A percentile compares a stretch with the other conserved stretches of the same genome.
Conservation (phyloP, 148 eudicot species). For the Fagopyrum tataricum region DNA sequence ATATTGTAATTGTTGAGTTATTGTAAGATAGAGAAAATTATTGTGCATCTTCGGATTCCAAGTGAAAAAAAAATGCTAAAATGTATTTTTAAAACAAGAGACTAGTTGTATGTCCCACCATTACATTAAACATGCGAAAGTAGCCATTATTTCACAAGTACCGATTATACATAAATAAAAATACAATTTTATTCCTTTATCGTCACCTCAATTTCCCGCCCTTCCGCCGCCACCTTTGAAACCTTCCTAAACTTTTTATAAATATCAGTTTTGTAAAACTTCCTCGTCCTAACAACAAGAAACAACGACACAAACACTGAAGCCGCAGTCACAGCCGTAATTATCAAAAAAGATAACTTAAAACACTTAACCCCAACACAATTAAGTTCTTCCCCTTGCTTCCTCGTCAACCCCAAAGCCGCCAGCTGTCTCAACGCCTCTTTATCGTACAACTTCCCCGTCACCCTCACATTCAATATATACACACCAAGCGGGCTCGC, state of each 20-base stretch:
- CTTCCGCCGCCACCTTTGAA: neutral
- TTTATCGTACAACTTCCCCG: conserved; percentile 23
- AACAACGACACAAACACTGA: conserved; percentile 21
- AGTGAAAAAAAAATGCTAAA: no score
- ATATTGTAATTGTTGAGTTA: no score
- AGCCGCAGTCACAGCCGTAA: conserved; percentile 18
- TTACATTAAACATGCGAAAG: no score
- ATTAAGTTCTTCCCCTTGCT: conserved; percentile 16
- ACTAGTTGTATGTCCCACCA: no score
- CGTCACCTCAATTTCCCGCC: neutral
- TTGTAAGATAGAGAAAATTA: no score
- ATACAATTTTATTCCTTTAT: neutral
- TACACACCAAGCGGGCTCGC: conserved; percentile 27
- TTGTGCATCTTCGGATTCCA: no score
- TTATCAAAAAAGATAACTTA: conserved; percentile 21
- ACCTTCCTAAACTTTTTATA: conserved; percentile 16
- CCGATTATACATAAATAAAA: no score
- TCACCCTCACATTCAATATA: conserved; percentile 20
- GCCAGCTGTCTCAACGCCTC: conserved; percentile 22
- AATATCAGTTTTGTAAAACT: conserved; percentile 26
- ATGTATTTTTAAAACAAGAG: no score
- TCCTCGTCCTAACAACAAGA: conserved; percentile 23
- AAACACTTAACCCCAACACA: conserved; percentile 22
- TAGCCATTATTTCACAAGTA: no score
- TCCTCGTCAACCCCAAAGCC: conserved; percentile 19